Evolutionary conservation across 202 grass and related monocot genomes (phyloP), one percentile per base, ranked within the genome.

Genomic region (Alloteropsis angusta): DNA sequence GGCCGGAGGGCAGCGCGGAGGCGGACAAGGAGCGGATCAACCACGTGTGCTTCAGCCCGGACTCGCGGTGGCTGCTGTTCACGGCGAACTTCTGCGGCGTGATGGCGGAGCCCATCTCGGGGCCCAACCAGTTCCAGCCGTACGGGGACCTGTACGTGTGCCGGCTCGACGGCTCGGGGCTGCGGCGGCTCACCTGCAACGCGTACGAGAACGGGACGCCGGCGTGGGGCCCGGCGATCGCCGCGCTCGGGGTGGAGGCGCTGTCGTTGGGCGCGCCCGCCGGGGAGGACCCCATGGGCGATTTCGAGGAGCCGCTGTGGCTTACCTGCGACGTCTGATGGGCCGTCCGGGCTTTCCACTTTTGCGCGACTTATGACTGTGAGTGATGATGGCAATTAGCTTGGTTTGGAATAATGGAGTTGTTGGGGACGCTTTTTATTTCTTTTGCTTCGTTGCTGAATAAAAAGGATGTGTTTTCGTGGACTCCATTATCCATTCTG

Each of bases 1-100:
- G 89, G 5, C 80, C 83, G 14, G 39, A 85, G 19, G 85, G 89
- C 3, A 83, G 87, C 47, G 22, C 46, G 12, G 85, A 92, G 59
- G 77, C 80, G 59, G 87, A 85, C 49, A 86, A 65, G 87, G 94
- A 97, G 78, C 72, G 94, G 77, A 87, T 97, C 80, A 94, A 97
- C 85, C 94, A 97, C 65, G 91, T 97, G 60, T 94, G 91, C 85
- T 97, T 97, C 82, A 94, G 94, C 78, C 85, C 89, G 39, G 85
- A 92, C 83, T 85, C 89, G 21, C 22, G 36, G 69, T 97, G 94
- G 87, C 87, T 97, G 28, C 59, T 97, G 36, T 97, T 97, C 91
- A 90, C 94, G 25, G 85, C 91, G 1, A 97, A 97, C 74, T 45
- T 97, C 4, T 87, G 83, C n/a, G 65, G 73, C 7, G 80, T 97